Evolutionary conservation across 495 filamentous ascomycete genomes (phyloP).

Genomic region (Aspergillus sclerotioniger): DNA sequence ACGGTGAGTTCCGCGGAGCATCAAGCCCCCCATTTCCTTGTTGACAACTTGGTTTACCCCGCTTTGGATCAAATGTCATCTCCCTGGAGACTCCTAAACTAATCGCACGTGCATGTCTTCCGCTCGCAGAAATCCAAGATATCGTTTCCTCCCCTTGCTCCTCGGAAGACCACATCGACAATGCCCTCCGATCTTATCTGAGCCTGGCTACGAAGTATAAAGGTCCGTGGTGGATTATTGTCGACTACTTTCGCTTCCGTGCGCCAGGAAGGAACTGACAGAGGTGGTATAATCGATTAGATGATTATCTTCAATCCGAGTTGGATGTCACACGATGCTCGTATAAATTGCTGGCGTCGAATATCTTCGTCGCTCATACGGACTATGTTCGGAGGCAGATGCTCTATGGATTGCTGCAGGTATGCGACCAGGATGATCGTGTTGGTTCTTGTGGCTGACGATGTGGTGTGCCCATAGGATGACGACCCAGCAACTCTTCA

Average conservation of each 20-base stretch:
- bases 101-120: slow-evolving; percentile 7
- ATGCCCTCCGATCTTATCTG: slow-evolving; percentile 80
- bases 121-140: slow-evolving; percentile 68
- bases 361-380: slow-evolving; percentile 67
- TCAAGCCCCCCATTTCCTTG: slow-evolving; percentile 2
- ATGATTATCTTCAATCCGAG: slow-evolving; percentile 78
- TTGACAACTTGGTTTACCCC: background rate
- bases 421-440: slow-evolving; percentile 23
- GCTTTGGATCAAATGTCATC: no score
- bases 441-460: slow-evolving; percentile 65
- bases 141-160: slow-evolving; percentile 72
- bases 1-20: slow-evolving; percentile 58
- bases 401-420: slow-evolving; percentile 86
- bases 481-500: slow-evolving; percentile 78
- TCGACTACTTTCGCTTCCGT: background rate
- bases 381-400: slow-evolving; percentile 93
- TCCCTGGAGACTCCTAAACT: background rate
- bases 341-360: slow-evolving; percentile 74
- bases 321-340: slow-evolving; percentile 83
- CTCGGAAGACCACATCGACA: slow-evolving; percentile 78
- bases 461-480: slow-evolving; percentile 47
- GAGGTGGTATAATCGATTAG: slow-evolving; percentile 34
- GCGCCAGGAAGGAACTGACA: background rate
- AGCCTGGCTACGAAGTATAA: slow-evolving; percentile 74
- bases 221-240: slow-evolving; percentile 36